Percentiles rank a stretch among this genome's conserved stretches.
These are phyloP conservation scores for Nitzschia sp. DNA, from an alignment of 108 stramenopile genomes.

Conservation along the genomic window DNA sequence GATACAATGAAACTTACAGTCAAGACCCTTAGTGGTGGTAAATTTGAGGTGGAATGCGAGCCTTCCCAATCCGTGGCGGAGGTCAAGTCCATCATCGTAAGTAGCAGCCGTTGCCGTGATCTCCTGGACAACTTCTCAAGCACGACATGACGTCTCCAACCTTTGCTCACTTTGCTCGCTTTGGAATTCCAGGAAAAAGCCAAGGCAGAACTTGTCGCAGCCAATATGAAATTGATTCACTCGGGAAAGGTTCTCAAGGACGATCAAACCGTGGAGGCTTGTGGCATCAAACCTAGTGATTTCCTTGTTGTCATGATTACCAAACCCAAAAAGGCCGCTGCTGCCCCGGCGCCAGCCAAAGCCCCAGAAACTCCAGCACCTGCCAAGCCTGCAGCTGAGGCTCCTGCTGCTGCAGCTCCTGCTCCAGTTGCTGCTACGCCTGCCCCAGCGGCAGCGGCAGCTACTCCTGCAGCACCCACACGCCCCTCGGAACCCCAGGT, in stretches of 20 bases:
- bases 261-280: conserved; percentile 70
- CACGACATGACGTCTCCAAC: neutral
- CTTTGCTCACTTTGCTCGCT: neutral
- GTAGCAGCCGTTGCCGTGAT: conserved; percentile 13
- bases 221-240: conserved; percentile 92
- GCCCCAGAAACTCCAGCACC: conserved; percentile 41
- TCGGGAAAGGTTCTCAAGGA: conserved; percentile 96
- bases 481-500: conserved; percentile 50
- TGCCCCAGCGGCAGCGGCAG: conserved; percentile 39
- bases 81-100: conserved; percentile 80
- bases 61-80: conserved; percentile 57
- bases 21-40: conserved; percentile 85
- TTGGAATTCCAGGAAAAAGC: conserved; percentile 51
- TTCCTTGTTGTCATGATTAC: conserved; percentile 97
- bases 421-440: conserved; percentile 30
- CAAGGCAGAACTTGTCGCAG: conserved; percentile 73
- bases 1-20: conserved; percentile 75
- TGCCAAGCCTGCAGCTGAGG: conserved; percentile 35
- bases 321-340: conserved; percentile 83
- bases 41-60: conserved; percentile 80
- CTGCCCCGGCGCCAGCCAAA: conserved; percentile 52
- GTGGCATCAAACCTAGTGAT: conserved; percentile 85
- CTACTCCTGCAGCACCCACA: conserved; percentile 48
- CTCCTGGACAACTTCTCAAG: neutral
- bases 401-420: conserved; percentile 41